A percentile compares a stretch with the other conserved stretches of the same genome.
Evolutionary conservation across 1,139 yeast genomes (phyloP).

Genomic region (Nakaseomyces nivariensis): DNA sequence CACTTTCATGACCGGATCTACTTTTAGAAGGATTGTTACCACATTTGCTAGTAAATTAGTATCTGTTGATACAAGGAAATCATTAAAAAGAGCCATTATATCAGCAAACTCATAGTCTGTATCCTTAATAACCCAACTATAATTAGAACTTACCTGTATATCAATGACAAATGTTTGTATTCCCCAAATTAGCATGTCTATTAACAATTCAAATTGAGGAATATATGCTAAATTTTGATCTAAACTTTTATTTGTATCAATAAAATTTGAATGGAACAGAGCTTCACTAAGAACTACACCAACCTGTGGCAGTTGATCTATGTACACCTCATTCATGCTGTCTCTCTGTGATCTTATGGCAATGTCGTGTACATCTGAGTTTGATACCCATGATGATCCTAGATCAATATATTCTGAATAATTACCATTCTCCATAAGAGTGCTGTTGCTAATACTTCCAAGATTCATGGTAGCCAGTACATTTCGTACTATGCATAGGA

Average conservation of each 20-base stretch:
- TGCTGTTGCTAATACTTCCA: not conserved
- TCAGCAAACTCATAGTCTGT: constrained; percentile 36
- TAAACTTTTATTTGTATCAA: not conserved
- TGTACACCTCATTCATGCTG: constrained; percentile 42
- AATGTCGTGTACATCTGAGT: not conserved
- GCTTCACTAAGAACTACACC: constrained; percentile 50
- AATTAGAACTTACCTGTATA: constrained; percentile 51
- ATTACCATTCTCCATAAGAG: not conserved
- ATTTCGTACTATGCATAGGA: not conserved
- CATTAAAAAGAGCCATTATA: constrained; percentile 18
- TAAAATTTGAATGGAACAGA: constrained; percentile 33
- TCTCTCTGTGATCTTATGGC: constrained; percentile 66
- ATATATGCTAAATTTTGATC: constrained; percentile 17
- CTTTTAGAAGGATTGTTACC: constrained; percentile 42
- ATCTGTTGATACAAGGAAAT: constrained; percentile 40
- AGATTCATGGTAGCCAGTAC: not conserved
- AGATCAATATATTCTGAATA: not conserved
- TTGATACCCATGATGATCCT: not conserved
- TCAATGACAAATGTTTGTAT: constrained; percentile 48
- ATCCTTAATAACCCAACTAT: constrained; percentile 44
- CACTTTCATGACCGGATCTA: constrained; percentile 1
- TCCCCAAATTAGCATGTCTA: constrained; percentile 36
- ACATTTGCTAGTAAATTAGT: constrained; percentile 47
- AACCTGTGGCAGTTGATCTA: constrained; percentile 45
- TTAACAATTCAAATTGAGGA: constrained; percentile 30